Evolutionary conservation across 306 rosid genomes (phyloP).

Genomic region (Parietaria judaica): DNA sequence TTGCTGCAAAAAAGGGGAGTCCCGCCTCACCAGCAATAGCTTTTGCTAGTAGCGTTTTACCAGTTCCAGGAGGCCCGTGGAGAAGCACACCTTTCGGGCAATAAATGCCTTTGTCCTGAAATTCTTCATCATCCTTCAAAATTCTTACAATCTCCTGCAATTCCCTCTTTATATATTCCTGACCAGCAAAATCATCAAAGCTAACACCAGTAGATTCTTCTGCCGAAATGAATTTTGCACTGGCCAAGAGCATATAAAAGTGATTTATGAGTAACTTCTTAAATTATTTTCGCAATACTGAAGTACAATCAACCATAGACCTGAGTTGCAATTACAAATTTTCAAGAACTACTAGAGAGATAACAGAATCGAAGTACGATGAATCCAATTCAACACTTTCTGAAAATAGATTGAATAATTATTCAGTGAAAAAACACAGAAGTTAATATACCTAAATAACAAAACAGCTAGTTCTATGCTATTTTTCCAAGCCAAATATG

Average conservation of each 20-base stretch:
- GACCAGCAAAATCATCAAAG: slow-evolving; percentile 98
- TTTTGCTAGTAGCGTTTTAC: slow-evolving; percentile 93
- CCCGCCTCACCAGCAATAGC: slow-evolving; percentile 99
- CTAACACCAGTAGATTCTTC: slow-evolving; percentile 96
- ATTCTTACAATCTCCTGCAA: slow-evolving; percentile 90
- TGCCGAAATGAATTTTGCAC: slow-evolving; percentile 97
- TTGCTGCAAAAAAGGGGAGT: slow-evolving; percentile 93
- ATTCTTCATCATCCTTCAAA: slow-evolving; percentile 85
- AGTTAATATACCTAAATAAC: neutral
- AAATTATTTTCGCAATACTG: neutral
- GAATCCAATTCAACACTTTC: neutral
- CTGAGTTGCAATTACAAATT: neutral
- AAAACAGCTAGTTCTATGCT: neutral
- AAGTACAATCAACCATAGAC: neutral
- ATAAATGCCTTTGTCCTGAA: slow-evolving; percentile 88
- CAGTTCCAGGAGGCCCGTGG: slow-evolving; percentile 99
- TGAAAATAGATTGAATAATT: neutral
- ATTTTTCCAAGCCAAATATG: neutral
- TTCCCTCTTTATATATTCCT: slow-evolving; percentile 95
- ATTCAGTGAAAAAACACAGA: too few relatives aligned
- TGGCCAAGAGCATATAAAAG: slow-evolving; percentile 38
- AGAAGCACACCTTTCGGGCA: slow-evolving; percentile 98
- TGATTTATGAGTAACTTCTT: slow-evolving; percentile 10
- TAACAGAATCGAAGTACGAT: neutral
- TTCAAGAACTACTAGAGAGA: neutral